Base-by-base conservation (phyloP, 23 red algal species). In the Chondrus crispus region DNA sequence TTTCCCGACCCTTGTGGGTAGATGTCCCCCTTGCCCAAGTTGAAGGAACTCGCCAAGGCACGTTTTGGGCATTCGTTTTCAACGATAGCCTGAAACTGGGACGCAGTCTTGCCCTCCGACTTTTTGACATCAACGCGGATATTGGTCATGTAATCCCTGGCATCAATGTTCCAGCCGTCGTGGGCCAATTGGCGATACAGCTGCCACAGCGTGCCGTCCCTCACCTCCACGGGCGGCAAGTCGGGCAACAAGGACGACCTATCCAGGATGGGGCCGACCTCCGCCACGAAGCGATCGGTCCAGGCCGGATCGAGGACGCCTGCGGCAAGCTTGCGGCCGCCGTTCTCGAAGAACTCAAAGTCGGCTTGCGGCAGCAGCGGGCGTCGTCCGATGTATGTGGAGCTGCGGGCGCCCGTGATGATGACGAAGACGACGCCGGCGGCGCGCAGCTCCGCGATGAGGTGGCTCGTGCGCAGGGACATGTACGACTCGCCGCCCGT, bases 11-110 rank as follows among this genome's bases (percentile, higher is more conserved):
- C 81, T 24, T 60, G 63, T 52, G 96, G 96, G 55, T 95, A 94
- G 40, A 98, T 43, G 53, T 98, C 96, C 19, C 87, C 86, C 85
- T 98, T 94, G 7, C 91, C 94, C 81, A 98, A 76, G 84, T 98
- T 98, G 81, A 62, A 98, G 19, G 91, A 88, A 12, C 52, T 80
- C 38, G 88, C 49, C 33, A 95, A 12, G 5, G 29, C 85, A 6
- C 32, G 46, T 29, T 39, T 10, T 3, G 75, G 73, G 39, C 64
- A 26, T 22, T 80, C 52, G 18, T 64, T 22, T n/a, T 62, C 30
- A 41, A 87, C 55, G 4, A 80, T 63, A 12, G 47, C 46, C 1
- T 47, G 26, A 0, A 93, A 58, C 24, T 63, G 24, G 16, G 8
- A 19, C 11, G 58, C 76, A 36, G 68, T 82, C 76, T 91, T 95